Base-by-base conservation (phyloP, 164 flowering plant species). In the Kingdonia uniflora region DNA sequence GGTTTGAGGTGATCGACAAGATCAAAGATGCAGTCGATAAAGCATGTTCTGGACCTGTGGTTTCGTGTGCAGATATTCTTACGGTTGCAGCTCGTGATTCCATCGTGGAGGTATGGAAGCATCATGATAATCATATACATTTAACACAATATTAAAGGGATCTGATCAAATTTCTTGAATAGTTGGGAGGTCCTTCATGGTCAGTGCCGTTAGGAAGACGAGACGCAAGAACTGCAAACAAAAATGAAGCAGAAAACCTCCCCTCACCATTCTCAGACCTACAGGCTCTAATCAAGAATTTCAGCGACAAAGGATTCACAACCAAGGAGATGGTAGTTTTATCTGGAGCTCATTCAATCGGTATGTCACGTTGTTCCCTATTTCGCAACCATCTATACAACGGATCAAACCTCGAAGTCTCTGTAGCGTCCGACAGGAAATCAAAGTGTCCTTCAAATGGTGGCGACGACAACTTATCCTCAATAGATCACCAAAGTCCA, bases 11-110 rank as follows among this genome's bases (percentile, higher is more conserved):
- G 42, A 62, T 71, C 19, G 80, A 71, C 56, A 54, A 56, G 44
- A 76, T 76, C 50, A 74, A 71, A 53, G 45, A 56, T 33, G 65
- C 64, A 13, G 63, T 76, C 0, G 72, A 76, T 52, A 59, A 40
- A 29, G 74, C 63, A 0, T 76, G 78, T 19, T 17, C 59, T 11
- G 70, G 70, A 14, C 63, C 58, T 11, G 64, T 70, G 10, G 77
- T 79, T 14, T 79, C 83, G 2, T 79, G 83, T 62, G 75, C 80
- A 14, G 80, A 79, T 33, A 76, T 79, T 54, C 55, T 76, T 2
- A 65, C 80, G 0, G 45, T 74, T 33, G 71, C 77, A 6, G 71
- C 79, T 21, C 68, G 79, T 8, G 77, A 76, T 17, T 70, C 68
- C 1, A 68, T 68, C 0, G 68, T 55, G 13, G 58, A 61, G 60